These are phyloP conservation scores for Anaeromyces robustus DNA, from an alignment of 192 early-diverging fungal genomes.

Conservation along the genomic window DNA sequence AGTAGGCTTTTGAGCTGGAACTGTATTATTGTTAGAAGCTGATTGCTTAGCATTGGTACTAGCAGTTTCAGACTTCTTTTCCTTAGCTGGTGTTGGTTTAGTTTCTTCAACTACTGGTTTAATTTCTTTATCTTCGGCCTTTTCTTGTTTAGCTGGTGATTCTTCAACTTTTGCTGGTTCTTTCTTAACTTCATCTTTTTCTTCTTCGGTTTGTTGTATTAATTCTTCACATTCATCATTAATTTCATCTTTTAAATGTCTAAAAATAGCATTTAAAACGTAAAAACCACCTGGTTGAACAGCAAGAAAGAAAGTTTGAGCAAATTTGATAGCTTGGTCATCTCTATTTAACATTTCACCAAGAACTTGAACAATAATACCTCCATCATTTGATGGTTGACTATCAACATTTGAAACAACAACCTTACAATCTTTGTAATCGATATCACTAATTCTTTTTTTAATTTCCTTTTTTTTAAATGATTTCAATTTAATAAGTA, in stretches of 20 bases:
- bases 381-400: constrained; percentile 52
- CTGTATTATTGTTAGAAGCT: not conserved
- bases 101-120: not conserved
- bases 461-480: constrained; percentile 57
- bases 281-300: constrained; percentile 80
- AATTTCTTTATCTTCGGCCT: not conserved
- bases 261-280: constrained; percentile 86
- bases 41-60: not conserved
- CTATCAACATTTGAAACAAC: constrained; percentile 75
- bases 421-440: constrained; percentile 76
- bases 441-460: constrained; percentile 48
- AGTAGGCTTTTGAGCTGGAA: constrained; percentile 11
- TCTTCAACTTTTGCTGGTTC: not conserved
- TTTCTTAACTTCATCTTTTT: not conserved
- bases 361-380: constrained; percentile 79
- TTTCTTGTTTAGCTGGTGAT: not conserved
- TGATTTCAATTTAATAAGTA: too few species aligned
- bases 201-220: constrained; percentile 5
- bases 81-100: not conserved
- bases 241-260: constrained; percentile 79
- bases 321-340: constrained; percentile 66
- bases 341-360: constrained; percentile 81
- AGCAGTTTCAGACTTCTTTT: not conserved
- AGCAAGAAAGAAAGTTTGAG: constrained; percentile 81
- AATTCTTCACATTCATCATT: constrained; percentile 32